phyloP scores from a whole-genome alignment of 441 rosid species.

The Pelargonium myrrhifolium region DNA sequence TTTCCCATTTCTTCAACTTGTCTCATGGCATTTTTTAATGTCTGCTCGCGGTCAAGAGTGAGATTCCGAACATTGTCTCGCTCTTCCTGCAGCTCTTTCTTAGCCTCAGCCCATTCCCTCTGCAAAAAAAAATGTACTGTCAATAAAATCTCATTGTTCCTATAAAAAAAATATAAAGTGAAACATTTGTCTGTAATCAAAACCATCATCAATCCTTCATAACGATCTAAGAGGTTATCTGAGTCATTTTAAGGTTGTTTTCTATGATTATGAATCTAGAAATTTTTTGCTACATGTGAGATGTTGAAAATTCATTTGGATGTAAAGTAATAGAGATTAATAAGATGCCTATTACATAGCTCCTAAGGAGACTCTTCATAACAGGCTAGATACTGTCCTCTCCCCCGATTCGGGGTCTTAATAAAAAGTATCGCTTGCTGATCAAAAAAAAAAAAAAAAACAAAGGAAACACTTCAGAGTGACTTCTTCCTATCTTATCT shows the following conservation, averaged over 20 bases:
- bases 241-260: neutral
- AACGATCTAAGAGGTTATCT: neutral
- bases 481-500: neutral
- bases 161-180: neutral
- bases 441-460: no score
- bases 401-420: no score
- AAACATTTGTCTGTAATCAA: neutral
- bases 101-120: constrained; percentile 98
- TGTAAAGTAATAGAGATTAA: no score
- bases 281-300: neutral
- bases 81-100: constrained; percentile 80
- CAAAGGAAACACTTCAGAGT: neutral
- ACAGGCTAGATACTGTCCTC: no score
- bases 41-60: constrained; percentile 58
- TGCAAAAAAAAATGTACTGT: constrained; percentile 21
- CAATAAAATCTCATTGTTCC: neutral
- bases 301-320: no score
- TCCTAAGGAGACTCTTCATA: neutral
- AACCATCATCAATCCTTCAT: neutral
- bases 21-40: constrained; percentile 62
- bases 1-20: constrained; percentile 87
- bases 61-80: constrained; percentile 60
- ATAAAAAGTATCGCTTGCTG: no score
- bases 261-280: neutral
- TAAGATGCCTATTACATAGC: no score